These are phyloP conservation scores for Mrakia frigida DNA, from an alignment of 768 basidiomycete species.

Conservation along the genomic window DNA sequence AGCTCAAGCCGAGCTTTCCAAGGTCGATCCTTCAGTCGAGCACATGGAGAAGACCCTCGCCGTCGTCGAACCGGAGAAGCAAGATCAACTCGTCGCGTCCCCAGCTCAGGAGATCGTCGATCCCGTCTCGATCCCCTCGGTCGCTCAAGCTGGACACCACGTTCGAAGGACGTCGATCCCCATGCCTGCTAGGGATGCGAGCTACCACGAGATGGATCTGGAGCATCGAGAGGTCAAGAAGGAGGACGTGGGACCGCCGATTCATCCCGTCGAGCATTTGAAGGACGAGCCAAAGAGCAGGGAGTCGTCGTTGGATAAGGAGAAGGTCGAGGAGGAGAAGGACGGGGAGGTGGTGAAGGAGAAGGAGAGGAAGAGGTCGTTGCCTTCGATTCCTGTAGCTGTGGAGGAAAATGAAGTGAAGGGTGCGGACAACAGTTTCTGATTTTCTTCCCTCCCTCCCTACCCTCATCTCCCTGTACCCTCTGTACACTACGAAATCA, in stretches of 20 bases:
- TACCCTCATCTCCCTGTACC: background rate
- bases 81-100: background rate
- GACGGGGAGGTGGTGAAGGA: background rate
- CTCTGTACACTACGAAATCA: background rate
- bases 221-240: constrained; percentile 17
- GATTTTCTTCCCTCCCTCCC: background rate
- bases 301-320: background rate
- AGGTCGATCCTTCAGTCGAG: constrained; percentile 1
- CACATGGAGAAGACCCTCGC: constrained; percentile 18
- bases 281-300: background rate
- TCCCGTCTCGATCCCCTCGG: background rate
- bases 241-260: background rate
- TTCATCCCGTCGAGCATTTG: background rate
- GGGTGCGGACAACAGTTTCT: constrained; percentile 11
- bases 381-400: background rate
- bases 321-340: background rate
- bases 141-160: background rate
- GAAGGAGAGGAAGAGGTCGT: constrained; percentile 2
- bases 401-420: background rate
- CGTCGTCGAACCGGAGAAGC: background rate
- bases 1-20: constrained; percentile 1
- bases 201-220: constrained; percentile 21
- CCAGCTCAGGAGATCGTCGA: background rate
- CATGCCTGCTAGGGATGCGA: constrained; percentile 24
- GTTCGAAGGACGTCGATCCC: constrained; percentile 19